Base-by-base conservation (phyloP, 225 moss, liverwort and hornwort species). In the Pleurozium schreberi region DNA sequence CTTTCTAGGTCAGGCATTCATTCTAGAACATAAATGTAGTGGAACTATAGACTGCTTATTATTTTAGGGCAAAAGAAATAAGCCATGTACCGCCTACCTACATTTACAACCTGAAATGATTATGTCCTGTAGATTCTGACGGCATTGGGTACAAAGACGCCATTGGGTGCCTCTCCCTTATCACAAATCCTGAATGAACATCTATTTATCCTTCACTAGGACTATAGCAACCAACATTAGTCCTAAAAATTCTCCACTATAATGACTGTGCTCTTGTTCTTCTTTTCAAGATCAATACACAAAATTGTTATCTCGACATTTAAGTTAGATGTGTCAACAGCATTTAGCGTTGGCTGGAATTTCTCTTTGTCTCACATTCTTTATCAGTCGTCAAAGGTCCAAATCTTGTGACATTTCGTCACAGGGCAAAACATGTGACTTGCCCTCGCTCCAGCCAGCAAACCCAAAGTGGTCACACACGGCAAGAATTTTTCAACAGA, bases 171-270 rank as follows among this genome's bases (percentile, higher is more conserved):
- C n/a, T n/a, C n/a, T n/a, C n/a, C n/a, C n/a, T n/a, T n/a, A n/a
- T n/a, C n/a, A n/a, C n/a, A n/a, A n/a, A n/a, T n/a, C n/a, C n/a
- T 4, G 2, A 27, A 28, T 28, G 16, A 45, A 28, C 10, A 17
- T 73, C 12, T 8, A 43, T 10, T 4, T 27, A 25, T 14, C 25
- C 25, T n/a, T n/a, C 12, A 67, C 11, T 38, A 20, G 1, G 20
- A 67, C 38, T 65, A n/a, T n/a, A 19, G 14, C 69, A 40, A 13
- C 23, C 2, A 4, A 68, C 6, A 36, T 68, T n/a, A 42, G 26
- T 70, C 0, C 0, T 70, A 12, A n/a, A 43, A 71, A 43, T 43
- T 16, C 5, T 43, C 27, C 0, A n/a, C 0, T 68, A n/a, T 12
- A n/a, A 42, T 42, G 14, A 42, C 2, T 42, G 5, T 42, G 15